Conservation (phyloP, 2,329 filamentous ascomycete species). For the Paraphoma chrysanthemicola region DNA sequence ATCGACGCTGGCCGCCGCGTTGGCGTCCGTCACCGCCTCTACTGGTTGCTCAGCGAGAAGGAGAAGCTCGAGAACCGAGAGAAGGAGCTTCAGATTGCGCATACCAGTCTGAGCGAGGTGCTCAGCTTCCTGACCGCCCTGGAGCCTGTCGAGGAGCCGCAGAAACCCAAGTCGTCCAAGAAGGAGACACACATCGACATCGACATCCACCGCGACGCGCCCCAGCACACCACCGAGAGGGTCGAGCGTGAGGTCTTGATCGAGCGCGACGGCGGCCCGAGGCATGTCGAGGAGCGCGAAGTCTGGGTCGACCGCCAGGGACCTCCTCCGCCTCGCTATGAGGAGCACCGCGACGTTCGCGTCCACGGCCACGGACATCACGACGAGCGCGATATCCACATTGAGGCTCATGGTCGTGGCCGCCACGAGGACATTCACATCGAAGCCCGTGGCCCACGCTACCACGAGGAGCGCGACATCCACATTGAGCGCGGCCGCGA, state of each 20-base stretch:
- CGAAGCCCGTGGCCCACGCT: constrained; percentile 29
- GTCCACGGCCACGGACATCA: constrained; percentile 22
- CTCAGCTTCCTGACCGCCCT: constrained; percentile 44
- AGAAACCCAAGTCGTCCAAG: constrained; percentile 25
- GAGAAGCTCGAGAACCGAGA: constrained; percentile 48
- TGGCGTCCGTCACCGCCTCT: constrained; percentile 44
- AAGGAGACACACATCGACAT: constrained; percentile 41
- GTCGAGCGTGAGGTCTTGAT: constrained; percentile 39
- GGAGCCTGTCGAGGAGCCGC: constrained; percentile 37
- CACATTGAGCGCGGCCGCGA: constrained; percentile 10
- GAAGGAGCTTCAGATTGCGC: constrained; percentile 44
- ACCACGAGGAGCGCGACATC: constrained; percentile 30
- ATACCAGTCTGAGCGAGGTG: constrained; percentile 45
- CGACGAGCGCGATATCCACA: constrained; percentile 36
- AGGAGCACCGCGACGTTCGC: constrained; percentile 30
- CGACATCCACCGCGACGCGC: constrained; percentile 32
- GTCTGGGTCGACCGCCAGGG: constrained; percentile 28
- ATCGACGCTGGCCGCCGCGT: constrained; percentile 44
- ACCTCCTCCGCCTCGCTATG: constrained; percentile 23
- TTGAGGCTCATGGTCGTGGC: constrained; percentile 24
- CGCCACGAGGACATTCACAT: constrained; percentile 28
- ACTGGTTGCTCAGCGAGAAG: constrained; percentile 50
- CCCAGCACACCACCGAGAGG: constrained; percentile 29
- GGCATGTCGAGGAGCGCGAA: constrained; percentile 39
- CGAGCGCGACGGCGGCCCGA: constrained; percentile 33